Percentiles rank a stretch among this genome's conserved stretches.
Conservation (phyloP, 169 alveolate species). For the Sarcocystis neurona region DNA sequence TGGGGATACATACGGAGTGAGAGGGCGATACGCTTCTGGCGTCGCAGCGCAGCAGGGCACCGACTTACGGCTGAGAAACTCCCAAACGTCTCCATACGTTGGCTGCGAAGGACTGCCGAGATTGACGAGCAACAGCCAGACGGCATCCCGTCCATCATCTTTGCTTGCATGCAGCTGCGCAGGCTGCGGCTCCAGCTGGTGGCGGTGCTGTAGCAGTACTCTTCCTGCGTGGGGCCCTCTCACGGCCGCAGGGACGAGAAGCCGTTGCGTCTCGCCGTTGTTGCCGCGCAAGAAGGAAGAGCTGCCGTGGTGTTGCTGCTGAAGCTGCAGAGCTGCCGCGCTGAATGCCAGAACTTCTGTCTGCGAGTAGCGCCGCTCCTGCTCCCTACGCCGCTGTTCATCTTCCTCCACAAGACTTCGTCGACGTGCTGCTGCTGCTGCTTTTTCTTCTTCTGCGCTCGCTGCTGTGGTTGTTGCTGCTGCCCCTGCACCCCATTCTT, state of each 20-base stretch:
- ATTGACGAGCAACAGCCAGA: constrained; percentile 41
- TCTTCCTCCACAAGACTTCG: too few species aligned
- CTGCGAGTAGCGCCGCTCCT: constrained; percentile 7
- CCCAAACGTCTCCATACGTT: constrained; percentile 46
- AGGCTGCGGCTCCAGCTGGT: constrained; percentile 19
- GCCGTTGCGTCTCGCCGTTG: too few species aligned
- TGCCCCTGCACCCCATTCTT: constrained; percentile 1
- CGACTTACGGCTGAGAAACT: constrained; percentile 40
- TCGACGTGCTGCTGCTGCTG: constrained; percentile 27
- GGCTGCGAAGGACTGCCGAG: constrained; percentile 51
- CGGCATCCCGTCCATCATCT: too few species aligned
- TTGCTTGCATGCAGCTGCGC: too few species aligned
- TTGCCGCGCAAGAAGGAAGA: too few species aligned
- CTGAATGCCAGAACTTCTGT: constrained; percentile 32
- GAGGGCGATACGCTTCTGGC: too few species aligned
- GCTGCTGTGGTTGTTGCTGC: constrained; percentile 12
- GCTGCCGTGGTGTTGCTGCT: not conserved
- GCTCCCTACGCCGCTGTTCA: too few species aligned
- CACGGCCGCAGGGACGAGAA: too few species aligned
- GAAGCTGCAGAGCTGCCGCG: not conserved
- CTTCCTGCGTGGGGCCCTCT: not conserved
- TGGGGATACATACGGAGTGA: not conserved
- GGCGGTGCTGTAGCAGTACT: not conserved
- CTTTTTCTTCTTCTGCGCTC: not conserved
- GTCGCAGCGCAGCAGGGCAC: not conserved